Evolutionary conservation across 768 basidiomycete species (phyloP).

Genomic region (Leccinum truebloodii): DNA sequence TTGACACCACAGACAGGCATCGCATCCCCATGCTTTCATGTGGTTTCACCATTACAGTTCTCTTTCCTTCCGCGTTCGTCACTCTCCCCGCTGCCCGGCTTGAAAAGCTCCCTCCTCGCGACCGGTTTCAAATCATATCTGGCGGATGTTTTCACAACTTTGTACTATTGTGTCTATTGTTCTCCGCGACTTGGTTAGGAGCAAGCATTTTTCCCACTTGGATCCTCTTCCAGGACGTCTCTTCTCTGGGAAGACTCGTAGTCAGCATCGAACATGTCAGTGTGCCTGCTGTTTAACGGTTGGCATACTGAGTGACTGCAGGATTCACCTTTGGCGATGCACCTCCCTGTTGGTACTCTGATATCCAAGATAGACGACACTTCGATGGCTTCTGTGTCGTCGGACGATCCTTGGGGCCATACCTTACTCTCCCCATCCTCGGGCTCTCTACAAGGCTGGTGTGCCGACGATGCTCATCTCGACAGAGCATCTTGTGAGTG

Average conservation of each 20-base stretch:
- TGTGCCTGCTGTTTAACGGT: slow-evolving; percentile 7
- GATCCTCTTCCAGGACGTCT: slow-evolving; percentile 54
- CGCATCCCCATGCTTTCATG: slow-evolving; percentile 59
- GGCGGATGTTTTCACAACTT: slow-evolving; percentile 83
- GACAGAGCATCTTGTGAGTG: slow-evolving; percentile 19
- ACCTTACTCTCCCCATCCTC: slow-evolving; percentile 38
- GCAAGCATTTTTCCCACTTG: slow-evolving; percentile 29
- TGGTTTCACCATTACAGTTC: slow-evolving; percentile 59
- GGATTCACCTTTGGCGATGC: slow-evolving; percentile 60
- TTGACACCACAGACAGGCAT: slow-evolving; percentile 47
- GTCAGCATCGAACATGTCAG: slow-evolving; percentile 54
- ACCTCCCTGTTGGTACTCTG: slow-evolving; percentile 58
- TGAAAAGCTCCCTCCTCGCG: slow-evolving; percentile 39
- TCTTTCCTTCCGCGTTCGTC: slow-evolving; percentile 78
- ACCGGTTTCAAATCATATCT: slow-evolving; percentile 62
- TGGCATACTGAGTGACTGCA: slow-evolving; percentile 29
- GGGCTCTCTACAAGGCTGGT: slow-evolving; percentile 56
- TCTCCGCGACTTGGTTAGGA: slow-evolving; percentile 36
- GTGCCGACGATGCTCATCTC: slow-evolving; percentile 44
- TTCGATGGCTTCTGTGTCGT: slow-evolving; percentile 35
- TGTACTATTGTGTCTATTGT: slow-evolving; percentile 52
- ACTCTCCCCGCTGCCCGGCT: slow-evolving; percentile 48
- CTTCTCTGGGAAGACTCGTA: slow-evolving; percentile 54
- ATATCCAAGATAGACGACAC: slow-evolving; percentile 69
- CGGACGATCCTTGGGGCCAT: slow-evolving; percentile 45